phyloP scores from a whole-genome alignment of 1,139 yeast genomes.

The Sugiyamaella neomexicana region DNA sequence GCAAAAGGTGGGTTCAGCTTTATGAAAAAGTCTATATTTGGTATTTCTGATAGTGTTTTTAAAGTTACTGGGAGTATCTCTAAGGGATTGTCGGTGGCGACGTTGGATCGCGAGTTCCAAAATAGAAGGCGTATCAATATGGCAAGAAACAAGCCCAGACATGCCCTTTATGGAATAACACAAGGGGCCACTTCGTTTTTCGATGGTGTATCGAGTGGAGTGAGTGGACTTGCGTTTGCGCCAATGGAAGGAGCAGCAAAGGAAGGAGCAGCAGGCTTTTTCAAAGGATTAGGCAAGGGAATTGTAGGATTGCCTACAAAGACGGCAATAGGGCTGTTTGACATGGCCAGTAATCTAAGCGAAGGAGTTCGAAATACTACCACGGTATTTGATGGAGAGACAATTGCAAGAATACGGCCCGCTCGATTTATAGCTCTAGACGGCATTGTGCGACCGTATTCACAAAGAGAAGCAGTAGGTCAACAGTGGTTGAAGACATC shows the following conservation, averaged over 20 bases:
- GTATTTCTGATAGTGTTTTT: conserved; percentile 89
- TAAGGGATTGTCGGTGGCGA: conserved; percentile 88
- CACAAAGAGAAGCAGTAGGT: conserved; percentile 88
- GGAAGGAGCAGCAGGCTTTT: conserved; percentile 88
- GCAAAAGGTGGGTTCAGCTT: conserved; percentile 97
- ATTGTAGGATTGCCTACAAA: conserved; percentile 92
- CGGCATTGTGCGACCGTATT: conserved; percentile 69
- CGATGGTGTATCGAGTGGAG: conserved; percentile 84
- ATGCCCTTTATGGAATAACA: conserved; percentile 85
- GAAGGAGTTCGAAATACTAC: conserved; percentile 95
- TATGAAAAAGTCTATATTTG: conserved; percentile 91
- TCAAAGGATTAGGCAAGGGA: conserved; percentile 94
- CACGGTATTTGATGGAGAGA: conserved; percentile 81
- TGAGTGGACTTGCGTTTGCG: conserved; percentile 85
- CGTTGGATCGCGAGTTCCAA: conserved; percentile 84
- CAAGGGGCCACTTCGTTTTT: conserved; percentile 87
- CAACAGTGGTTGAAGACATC: conserved; percentile 86
- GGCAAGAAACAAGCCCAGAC: conserved; percentile 77
- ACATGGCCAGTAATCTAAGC: conserved; percentile 86
- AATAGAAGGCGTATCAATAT: conserved; percentile 66
- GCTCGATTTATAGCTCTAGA: conserved; percentile 75
- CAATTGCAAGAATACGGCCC: conserved; percentile 75
- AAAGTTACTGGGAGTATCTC: conserved; percentile 93
- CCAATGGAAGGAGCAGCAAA: conserved; percentile 85
- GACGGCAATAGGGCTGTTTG: conserved; percentile 93